phyloP scores from a whole-genome alignment of 139 green algal species.

The Bryopsis sp. region DNA sequence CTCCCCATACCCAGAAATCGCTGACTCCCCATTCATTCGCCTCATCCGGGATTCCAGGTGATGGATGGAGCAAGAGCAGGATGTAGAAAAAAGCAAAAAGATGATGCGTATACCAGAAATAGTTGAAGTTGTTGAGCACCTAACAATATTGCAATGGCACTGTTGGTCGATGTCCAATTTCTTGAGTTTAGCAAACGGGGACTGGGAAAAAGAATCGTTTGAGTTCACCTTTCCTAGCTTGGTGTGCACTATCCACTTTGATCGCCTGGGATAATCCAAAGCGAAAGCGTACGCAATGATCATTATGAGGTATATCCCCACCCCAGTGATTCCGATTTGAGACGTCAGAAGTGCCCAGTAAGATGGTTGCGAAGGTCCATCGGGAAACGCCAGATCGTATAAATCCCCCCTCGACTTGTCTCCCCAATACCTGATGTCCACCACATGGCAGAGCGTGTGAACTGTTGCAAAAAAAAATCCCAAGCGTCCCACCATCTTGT shows the following conservation, averaged over 20 bases:
- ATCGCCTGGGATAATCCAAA: conserved; percentile 2
- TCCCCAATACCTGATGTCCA: conserved; percentile 2
- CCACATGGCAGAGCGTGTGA: conserved; percentile 6
- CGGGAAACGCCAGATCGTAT: not conserved
- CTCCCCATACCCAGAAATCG: conserved; percentile 17
- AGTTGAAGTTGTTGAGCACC: conserved; percentile 26
- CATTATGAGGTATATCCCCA: conserved; percentile 7
- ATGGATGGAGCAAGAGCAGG: conserved; percentile 18
- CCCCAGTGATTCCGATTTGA: conserved; percentile 3
- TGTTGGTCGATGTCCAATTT: too few species aligned
- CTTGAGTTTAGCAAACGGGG: too few species aligned
- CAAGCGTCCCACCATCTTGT: conserved; percentile 15
- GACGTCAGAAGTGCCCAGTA: not conserved
- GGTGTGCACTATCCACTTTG: not conserved
- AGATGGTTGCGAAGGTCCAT: not conserved
- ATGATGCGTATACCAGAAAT: conserved; percentile 21
- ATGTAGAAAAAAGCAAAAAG: conserved; percentile 23
- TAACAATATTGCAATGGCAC: too few species aligned
- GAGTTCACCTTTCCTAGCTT: not conserved
- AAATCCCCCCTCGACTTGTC: not conserved
- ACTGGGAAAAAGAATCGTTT: too few species aligned
- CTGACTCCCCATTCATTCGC: not conserved
- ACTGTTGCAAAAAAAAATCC: conserved; percentile 12
- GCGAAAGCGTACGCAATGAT: conserved; percentile 7
- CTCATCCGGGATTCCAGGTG: conserved; percentile 3